Evolutionary conservation across 192 early-diverging fungal species (phyloP).

Genomic region (Podila epicladia): DNA sequence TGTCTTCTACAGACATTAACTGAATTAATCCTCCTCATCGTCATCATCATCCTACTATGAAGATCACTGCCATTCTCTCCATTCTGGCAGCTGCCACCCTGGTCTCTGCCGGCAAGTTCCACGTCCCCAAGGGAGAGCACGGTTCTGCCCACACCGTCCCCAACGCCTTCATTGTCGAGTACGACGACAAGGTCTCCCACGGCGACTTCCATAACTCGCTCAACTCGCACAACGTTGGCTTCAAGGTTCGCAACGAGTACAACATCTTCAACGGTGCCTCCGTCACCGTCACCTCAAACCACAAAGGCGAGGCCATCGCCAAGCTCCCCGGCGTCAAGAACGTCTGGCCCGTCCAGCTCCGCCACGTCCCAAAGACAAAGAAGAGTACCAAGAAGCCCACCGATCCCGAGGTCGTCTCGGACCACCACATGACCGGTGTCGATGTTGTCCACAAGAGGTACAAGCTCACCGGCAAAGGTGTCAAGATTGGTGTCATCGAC

Average conservation of each 20-base stretch:
- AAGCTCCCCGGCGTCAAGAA: slow-evolving; percentile 46
- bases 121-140: too few species aligned
- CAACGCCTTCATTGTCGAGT: slow-evolving; percentile 36
- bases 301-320: slow-evolving; percentile 34
- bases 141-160: neutral
- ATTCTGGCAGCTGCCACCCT: slow-evolving; percentile 33
- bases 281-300: slow-evolving; percentile 39
- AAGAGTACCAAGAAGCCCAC: slow-evolving; percentile 21
- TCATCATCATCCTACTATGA: slow-evolving; percentile 8
- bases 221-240: slow-evolving; percentile 20
- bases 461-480: slow-evolving; percentile 50
- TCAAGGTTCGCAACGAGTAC: slow-evolving; percentile 56
- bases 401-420: slow-evolving; percentile 18
- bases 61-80: slow-evolving; percentile 40
- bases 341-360: slow-evolving; percentile 57
- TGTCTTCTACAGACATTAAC: slow-evolving; percentile 24
- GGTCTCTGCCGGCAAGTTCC: slow-evolving; percentile 46
- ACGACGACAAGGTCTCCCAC: slow-evolving; percentile 15
- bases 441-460: slow-evolving; percentile 40
- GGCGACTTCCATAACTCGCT: slow-evolving; percentile 19
- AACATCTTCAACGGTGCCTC: slow-evolving; percentile 58
- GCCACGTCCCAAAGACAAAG: slow-evolving; percentile 13
- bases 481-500: slow-evolving; percentile 69
- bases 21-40: too few species aligned
- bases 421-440: slow-evolving; percentile 58